Base-by-base conservation (phyloP, 208 protist genomes). In the Herpetomonas tarakana region DNA sequence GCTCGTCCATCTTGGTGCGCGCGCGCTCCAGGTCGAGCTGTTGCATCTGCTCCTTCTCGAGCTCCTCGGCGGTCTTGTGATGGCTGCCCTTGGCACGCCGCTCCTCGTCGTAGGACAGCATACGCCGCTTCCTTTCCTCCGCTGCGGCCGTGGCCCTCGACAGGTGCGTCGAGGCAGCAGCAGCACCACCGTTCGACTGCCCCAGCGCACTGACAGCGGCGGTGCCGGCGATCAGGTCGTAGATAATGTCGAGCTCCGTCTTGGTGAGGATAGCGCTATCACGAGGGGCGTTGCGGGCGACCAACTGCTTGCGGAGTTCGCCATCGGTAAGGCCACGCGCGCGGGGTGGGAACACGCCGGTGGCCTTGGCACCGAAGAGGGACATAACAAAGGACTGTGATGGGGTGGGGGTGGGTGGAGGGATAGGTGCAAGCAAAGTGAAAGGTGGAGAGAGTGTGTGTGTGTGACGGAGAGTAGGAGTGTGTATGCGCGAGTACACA, bases 101-200 rank as follows among this genome's bases (percentile, higher is more conserved):
- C 59, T 83, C 78, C 47, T 91, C 84, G 25, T 96, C 91, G 55
- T 75, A 88, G 46, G 81, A 78, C 52, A 90, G 67, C 88, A 96
- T 96, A 19, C 71, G 65, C 1, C 62, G 71, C 60, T 89, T 91
- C 19, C 65, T 64, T 65, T 95, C 86, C 59, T 87, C 82, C 2
- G 81, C 89, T 0, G 50, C 72, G 0, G 52, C 65, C 38, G 59
- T 76, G 31, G 49, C 50, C 14, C 24, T 44, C 22, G 38, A 3
- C 24, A 44, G 45, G 44, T 62, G 57, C 1, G 18, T 29, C 9
- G 12, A 60, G 11, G 27, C 52, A 46, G 61, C 58, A 18, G 62
- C 71, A 14, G 27, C 28, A 2, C 72, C 58, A 9, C 52, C 57
- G 14, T 47, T 53, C 30, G 31, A 26, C 35, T 21, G 38, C 21